Percentiles rank a stretch among this genome's conserved stretches.
These are phyloP conservation scores for Bryoglossum gracile DNA, from an alignment of 495 filamentous ascomycete species.

Conservation along the genomic window DNA sequence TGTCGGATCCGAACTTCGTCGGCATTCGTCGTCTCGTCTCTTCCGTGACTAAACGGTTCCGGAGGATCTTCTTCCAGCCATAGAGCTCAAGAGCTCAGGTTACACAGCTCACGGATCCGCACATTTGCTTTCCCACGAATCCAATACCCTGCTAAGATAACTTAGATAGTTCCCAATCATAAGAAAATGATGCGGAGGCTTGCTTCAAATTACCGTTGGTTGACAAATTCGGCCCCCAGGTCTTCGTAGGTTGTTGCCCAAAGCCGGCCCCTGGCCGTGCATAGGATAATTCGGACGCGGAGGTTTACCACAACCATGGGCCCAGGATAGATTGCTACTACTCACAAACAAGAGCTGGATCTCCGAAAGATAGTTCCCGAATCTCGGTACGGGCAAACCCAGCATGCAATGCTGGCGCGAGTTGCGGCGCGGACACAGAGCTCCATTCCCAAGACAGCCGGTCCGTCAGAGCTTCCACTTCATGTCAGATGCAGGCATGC, in stretches of 20 bases:
- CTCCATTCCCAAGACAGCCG: conserved; percentile 1
- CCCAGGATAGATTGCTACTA: not conserved
- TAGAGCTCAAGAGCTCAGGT: not conserved
- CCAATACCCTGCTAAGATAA: not conserved
- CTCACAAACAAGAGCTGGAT: not conserved
- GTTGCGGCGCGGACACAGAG: not conserved
- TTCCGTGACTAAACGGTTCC: not conserved
- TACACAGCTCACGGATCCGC: not conserved
- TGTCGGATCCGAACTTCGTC: no score
- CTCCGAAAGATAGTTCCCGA: not conserved
- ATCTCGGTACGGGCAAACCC: not conserved
- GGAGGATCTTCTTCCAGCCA: conserved; percentile 9
- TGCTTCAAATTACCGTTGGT: no score
- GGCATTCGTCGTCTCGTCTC: not conserved
- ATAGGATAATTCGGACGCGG: not conserved
- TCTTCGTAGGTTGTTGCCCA: not conserved
- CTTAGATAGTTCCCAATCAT: not conserved
- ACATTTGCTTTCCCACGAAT: not conserved
- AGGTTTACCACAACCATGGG: not conserved
- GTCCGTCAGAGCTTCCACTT: not conserved
- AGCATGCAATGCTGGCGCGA: not conserved
- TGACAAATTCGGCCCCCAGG: no score
- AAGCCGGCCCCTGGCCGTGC: not conserved
- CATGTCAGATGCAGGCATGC: not conserved
- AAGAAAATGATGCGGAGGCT: not conserved